Base-by-base conservation (phyloP, 176 grass and related monocot genomes). In the Luzula sylvatica region DNA sequence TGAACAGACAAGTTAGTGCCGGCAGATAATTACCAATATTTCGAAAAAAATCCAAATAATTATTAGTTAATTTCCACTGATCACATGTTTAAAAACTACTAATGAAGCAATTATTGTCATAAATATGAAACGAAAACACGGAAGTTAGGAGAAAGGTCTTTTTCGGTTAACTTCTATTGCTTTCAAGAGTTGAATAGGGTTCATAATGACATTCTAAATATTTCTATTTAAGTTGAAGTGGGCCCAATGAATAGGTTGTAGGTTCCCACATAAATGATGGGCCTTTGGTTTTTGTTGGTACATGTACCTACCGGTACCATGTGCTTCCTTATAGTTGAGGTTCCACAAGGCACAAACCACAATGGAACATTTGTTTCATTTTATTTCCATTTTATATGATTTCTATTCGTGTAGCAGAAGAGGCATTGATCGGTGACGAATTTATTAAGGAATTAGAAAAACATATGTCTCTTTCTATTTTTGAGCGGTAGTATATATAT, bases 61-160 rank as follows among this genome's bases (percentile, higher is more conserved):
- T 35, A 7, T 35, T n/a, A 4, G 9, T 35, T 35, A 9, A 7
- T 35, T 35, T 35, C 0, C 9, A 35, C 30, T 35, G 9, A 4
- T 35, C 9, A 7, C 30, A 35, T 35, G 30, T 7, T 35, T 35
- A 7, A 9, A 35, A n/a, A 35, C 1, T 7, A 7, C 30, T 35
- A 35, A 35, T 35, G 42, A 43, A 27, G 58, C 19, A 46, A 62
- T 62, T 15, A 62, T 62, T 24, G 22, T 47, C n/a, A 62, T 23
- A 30, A 28, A 46, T 2, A 45, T 27, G 4, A 8, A 18, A 26
- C 3, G 4, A 42, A 27, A 44, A 61, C 57, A 46, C 57, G 57
- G 20, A 61, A 61, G 57, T 61, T 61, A 61, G 57, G 57, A 61
- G 41, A 15, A 4, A 43, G 21, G 57, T 61, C 57, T 15, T 19